Evolutionary conservation across 108 stramenopile genomes (phyloP), one percentile per base, ranked within the genome.

Genomic region (Pseudonitzschia multiseries): DNA sequence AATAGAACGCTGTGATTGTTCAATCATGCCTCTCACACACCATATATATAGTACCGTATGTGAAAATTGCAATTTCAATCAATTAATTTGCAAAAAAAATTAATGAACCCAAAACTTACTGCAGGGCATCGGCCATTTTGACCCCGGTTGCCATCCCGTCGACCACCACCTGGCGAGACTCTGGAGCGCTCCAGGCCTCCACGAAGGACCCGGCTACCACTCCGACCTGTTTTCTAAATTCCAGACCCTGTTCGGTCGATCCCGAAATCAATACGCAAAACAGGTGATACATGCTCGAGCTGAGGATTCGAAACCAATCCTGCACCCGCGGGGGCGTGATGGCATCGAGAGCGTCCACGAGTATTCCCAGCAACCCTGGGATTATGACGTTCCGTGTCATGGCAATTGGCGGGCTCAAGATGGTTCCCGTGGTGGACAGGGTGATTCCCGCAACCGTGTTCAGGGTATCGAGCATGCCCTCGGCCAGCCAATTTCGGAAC

Each of bases 111-210:
- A 51, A 27, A 15, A 80, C 79, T 71, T 69, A 80, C 79, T 88
- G 82, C 74, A 88, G 52, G 13, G 88, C 86, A 69, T 89, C 86
- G 9, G 80, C 65, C 10, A 87, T 42, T 65, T 89, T 86, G 52
- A 93, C 86, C 51, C 80, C 44, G 9, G 75, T 57, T 5, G 86
- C 89, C 69, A 84, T 89, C 27, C 76, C 71, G 78, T 93, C 92
- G 12, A 89, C 72, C 75, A 84, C 76, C 20, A 79, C 83, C 73
- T 90, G 89, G 51, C 89, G 68, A 22, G 84, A 77, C 18, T 74
- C 79, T 9, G 84, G 82, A 0, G 83, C 80, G 50, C 80, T 79
- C 36, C 82, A 54, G 28, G 74, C 65, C 57, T 88, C 83, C 5
- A 73, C 14, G 17, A 79, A 50, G 59, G 72, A 62, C 21, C 73